phyloP scores from a whole-genome alignment of 129 eudicot genomes.

The Pittosporum tobira region DNA sequence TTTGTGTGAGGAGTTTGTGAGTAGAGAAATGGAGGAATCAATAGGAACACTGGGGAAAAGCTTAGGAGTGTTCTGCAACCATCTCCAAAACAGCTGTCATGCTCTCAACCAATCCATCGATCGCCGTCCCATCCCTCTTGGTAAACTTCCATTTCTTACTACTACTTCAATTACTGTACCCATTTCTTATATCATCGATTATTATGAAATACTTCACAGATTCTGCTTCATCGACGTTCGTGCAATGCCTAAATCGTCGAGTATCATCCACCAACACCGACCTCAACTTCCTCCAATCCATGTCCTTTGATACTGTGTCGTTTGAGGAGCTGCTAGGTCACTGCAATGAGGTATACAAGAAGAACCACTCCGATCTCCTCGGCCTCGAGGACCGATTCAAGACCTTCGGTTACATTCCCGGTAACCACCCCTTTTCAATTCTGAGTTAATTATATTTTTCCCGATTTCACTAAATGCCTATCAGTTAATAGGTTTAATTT shows the following conservation, averaged over 20 bases:
- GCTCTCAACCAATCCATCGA: slow-evolving; percentile 81
- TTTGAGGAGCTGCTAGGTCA: slow-evolving; percentile 93
- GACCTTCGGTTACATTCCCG: slow-evolving; percentile 36
- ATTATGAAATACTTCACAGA: slow-evolving; percentile 21
- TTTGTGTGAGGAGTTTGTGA: too few relatives aligned
- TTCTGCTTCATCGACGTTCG: slow-evolving; percentile 74
- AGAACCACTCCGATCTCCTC: slow-evolving; percentile 42
- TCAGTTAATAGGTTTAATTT: neutral
- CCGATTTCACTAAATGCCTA: neutral
- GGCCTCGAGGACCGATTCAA: slow-evolving; percentile 45
- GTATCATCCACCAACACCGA: slow-evolving; percentile 53
- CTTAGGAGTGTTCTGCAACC: slow-evolving; percentile 61
- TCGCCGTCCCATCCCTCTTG: slow-evolving; percentile 85
- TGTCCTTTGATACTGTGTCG: slow-evolving; percentile 77
- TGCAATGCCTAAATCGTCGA: slow-evolving; percentile 58
- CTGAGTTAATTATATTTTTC: neutral
- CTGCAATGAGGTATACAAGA: slow-evolving; percentile 59
- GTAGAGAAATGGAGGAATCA: slow-evolving; percentile 54
- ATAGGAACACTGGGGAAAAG: slow-evolving; percentile 43
- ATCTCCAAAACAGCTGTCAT: slow-evolving; percentile 46
- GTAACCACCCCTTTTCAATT: slow-evolving; percentile 10
- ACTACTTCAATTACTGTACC: neutral
- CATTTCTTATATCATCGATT: neutral
- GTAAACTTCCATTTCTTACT: slow-evolving; percentile 18
- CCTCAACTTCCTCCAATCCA: slow-evolving; percentile 73